Percentiles rank a stretch among this genome's conserved stretches.
These are phyloP conservation scores for Trichoderma atrobrunneum DNA, from an alignment of 2,329 filamentous ascomycete genomes.

Conservation along the genomic window DNA sequence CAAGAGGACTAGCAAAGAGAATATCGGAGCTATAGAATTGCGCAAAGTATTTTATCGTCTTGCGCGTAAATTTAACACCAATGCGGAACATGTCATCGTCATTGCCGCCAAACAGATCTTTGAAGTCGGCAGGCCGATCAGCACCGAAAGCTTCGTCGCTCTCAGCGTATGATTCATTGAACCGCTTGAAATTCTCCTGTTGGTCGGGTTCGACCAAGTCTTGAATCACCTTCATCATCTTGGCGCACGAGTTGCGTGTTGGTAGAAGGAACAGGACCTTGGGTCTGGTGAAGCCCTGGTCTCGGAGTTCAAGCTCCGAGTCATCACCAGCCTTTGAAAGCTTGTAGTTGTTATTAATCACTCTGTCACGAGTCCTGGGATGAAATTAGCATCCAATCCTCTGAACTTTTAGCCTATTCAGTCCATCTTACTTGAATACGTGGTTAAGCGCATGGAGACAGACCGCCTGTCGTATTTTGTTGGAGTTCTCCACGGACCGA, in stretches of 20 bases:
- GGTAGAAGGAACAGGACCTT: constrained; percentile 90
- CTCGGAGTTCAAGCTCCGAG: constrained; percentile 70
- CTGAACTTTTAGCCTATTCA: not conserved
- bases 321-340: constrained; percentile 64
- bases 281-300: constrained; percentile 93
- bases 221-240: constrained; percentile 73
- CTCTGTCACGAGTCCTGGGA: constrained; percentile 72
- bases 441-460: constrained; percentile 89
- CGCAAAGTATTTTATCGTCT: constrained; percentile 91
- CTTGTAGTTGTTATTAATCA: constrained; percentile 88
- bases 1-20: constrained; percentile 85
- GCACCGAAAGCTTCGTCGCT: constrained; percentile 62
- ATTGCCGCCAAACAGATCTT: constrained; percentile 86
- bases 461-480: constrained; percentile 65
- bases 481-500: constrained; percentile 66
- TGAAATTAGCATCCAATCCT: constrained; percentile 16
- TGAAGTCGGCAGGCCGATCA: constrained; percentile 81
- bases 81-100: constrained; percentile 96
- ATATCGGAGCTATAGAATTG: constrained; percentile 97
- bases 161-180: constrained; percentile 76
- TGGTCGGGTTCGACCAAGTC: constrained; percentile 78
- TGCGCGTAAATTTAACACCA: constrained; percentile 94
- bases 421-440: constrained; percentile 68
- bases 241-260: constrained; percentile 80
- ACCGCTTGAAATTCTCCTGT: constrained; percentile 91